Percentiles rank a stretch among this genome's conserved stretches.
phyloP scores from a whole-genome alignment of 1,139 yeast genomes.

The Geotrichum candidum region DNA sequence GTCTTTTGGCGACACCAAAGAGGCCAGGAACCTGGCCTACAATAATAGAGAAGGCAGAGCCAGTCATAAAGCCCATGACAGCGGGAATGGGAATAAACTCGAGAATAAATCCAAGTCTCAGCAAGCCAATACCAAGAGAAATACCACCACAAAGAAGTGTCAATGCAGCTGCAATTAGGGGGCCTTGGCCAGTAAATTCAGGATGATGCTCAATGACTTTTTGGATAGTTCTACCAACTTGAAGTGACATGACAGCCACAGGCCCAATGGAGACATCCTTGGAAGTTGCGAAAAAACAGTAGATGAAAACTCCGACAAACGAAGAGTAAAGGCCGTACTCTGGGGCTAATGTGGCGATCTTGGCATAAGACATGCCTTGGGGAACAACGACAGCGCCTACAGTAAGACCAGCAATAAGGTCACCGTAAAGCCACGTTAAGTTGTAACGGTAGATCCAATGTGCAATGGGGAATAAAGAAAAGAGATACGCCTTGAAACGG shows the following conservation, averaged over 20 bases:
- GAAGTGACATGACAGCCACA: slow-evolving; percentile 91
- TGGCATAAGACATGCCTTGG: slow-evolving; percentile 92
- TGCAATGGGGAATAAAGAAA: slow-evolving; percentile 69
- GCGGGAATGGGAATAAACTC: slow-evolving; percentile 90
- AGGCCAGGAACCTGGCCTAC: slow-evolving; percentile 82
- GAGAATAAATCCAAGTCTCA: slow-evolving; percentile 79
- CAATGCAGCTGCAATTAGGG: slow-evolving; percentile 64
- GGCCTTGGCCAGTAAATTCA: slow-evolving; percentile 37
- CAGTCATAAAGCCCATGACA: slow-evolving; percentile 91
- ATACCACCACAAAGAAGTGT: slow-evolving; percentile 81
- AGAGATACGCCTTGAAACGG: slow-evolving; percentile 40
- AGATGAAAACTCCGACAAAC: slow-evolving; percentile 82
- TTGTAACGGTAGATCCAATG: slow-evolving; percentile 83
- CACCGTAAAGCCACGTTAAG: slow-evolving; percentile 69
- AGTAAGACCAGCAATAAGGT: slow-evolving; percentile 84
- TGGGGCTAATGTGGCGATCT: slow-evolving; percentile 71
- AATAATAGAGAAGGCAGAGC: slow-evolving; percentile 79
- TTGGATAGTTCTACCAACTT: slow-evolving; percentile 71
- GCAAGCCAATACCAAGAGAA: slow-evolving; percentile 72
- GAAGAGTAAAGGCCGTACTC: slow-evolving; percentile 88
- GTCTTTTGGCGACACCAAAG: slow-evolving; percentile 61
- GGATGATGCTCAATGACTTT: slow-evolving; percentile 54
- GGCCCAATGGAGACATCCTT: slow-evolving; percentile 96
- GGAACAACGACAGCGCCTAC: slow-evolving; percentile 95
- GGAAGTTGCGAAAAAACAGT: slow-evolving; percentile 87